A percentile compares a stretch with the other conserved stretches of the same genome.
Conservation (phyloP, 305 asterid species). For the Solanum hybrid region DNA sequence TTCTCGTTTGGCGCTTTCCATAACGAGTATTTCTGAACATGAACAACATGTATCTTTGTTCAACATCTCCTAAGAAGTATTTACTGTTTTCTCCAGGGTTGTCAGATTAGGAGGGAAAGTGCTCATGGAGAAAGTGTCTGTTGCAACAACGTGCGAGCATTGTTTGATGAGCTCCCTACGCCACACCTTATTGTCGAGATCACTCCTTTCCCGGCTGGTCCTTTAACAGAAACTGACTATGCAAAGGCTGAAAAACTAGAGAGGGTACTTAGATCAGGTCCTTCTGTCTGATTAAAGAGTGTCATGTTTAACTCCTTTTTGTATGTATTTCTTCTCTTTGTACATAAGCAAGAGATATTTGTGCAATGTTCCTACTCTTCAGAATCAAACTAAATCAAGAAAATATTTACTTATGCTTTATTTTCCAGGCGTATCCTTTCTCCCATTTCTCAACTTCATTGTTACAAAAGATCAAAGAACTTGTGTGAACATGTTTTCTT, state of each 20-base stretch:
- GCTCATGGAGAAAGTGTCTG: slow-evolving; percentile 97
- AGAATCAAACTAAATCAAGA: not conserved
- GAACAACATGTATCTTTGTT: not conserved
- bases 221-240: slow-evolving; percentile 72
- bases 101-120: slow-evolving; percentile 89
- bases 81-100: slow-evolving; percentile 43
- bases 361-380: not conserved
- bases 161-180: slow-evolving; percentile 95
- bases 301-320: not conserved
- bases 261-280: slow-evolving; percentile 79
- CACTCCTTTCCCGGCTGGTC: slow-evolving; percentile 87
- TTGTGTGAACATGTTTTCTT: not conserved
- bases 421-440: not conserved
- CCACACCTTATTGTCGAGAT: slow-evolving; percentile 79
- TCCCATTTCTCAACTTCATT: not conserved
- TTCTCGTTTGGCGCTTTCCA: not conserved
- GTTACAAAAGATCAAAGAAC: not conserved
- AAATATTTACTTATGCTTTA: not conserved
- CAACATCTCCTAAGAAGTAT: not conserved
- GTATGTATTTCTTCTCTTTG: not conserved
- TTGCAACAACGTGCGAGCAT: slow-evolving; percentile 86
- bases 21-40: not conserved
- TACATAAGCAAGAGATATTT: not conserved
- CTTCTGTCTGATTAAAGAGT: slow-evolving; percentile 38
- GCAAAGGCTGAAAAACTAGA: slow-evolving; percentile 85